These are phyloP conservation scores for Ceratocystiopsis sp. DNA, from an alignment of 2,329 filamentous ascomycete species.

Conservation along the genomic window DNA sequence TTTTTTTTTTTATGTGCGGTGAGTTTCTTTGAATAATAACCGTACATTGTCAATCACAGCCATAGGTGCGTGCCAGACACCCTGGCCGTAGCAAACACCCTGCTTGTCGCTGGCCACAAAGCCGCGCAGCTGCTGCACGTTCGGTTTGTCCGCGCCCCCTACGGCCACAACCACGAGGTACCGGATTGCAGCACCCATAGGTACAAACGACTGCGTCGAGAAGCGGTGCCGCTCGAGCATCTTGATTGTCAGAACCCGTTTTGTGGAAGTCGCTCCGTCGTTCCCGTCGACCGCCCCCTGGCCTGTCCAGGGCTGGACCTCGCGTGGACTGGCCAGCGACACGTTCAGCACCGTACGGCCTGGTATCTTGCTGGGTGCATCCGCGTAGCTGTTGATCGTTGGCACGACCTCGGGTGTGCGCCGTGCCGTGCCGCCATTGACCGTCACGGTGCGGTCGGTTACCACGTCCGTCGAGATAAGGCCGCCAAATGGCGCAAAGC, in stretches of 20 bases:
- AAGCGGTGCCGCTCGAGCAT: slow-evolving; percentile 2
- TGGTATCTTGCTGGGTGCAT: slow-evolving; percentile 1
- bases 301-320: neutral
- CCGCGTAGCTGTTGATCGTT: neutral
- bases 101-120: slow-evolving; percentile 3
- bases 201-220: slow-evolving; percentile 4
- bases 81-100: slow-evolving; percentile 3
- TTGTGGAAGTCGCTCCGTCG: neutral
- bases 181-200: slow-evolving; percentile 1
- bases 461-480: slow-evolving; percentile 4
- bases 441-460: neutral
- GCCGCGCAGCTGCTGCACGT: neutral
- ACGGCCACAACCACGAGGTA: slow-evolving; percentile 1
- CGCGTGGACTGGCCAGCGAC: slow-evolving; percentile 1
- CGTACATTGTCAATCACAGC: slow-evolving; percentile 2
- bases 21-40: neutral
- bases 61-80: slow-evolving; percentile 5
- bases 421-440: slow-evolving; percentile 3
- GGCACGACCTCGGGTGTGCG: slow-evolving; percentile 5
- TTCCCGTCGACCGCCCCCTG: neutral
- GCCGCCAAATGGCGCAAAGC: slow-evolving; percentile 1
- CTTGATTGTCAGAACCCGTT: neutral
- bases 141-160: neutral
- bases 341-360: slow-evolving; percentile 1
- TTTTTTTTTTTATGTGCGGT: no score